Evolutionary conservation across 257 asterid species (phyloP).

Genomic region (Ilex aquifolium): DNA sequence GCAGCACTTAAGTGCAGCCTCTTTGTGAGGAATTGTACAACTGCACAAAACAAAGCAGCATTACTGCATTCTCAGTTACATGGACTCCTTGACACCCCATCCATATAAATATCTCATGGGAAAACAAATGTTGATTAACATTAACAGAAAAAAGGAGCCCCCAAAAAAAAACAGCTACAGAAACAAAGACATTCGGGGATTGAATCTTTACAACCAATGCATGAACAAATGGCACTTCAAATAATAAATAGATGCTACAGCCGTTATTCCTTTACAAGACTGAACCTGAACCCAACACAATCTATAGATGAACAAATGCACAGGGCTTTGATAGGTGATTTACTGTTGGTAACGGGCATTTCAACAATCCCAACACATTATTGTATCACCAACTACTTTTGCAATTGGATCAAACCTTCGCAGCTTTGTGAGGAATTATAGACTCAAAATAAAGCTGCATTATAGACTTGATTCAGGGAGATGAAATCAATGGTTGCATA

Average conservation of each 20-base stretch:
- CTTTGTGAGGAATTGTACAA: constrained; percentile 94
- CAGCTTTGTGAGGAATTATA: too few species aligned
- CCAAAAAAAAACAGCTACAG: too few species aligned
- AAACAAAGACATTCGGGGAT: neutral
- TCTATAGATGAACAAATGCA: neutral
- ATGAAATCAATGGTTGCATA: too few species aligned
- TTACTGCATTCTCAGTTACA: neutral
- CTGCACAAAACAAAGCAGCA: constrained; percentile 36
- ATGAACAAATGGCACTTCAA: neutral
- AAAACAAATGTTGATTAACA: neutral
- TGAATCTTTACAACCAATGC: neutral
- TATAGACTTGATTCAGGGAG: too few species aligned
- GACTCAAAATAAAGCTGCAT: too few species aligned
- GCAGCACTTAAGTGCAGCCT: constrained; percentile 60
- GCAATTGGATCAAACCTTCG: too few species aligned
- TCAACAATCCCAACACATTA: too few species aligned
- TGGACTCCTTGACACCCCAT: neutral
- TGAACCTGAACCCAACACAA: neutral
- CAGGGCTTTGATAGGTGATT: too few species aligned
- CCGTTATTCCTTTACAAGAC: neutral
- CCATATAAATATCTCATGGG: neutral
- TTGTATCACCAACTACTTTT: too few species aligned
- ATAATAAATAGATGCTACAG: too few species aligned
- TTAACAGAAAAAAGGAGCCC: neutral
- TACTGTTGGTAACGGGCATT: too few species aligned